These are phyloP conservation scores for Ustilago tritici DNA, from an alignment of 1,284 basidiomycete genomes.

Conservation along the genomic window DNA sequence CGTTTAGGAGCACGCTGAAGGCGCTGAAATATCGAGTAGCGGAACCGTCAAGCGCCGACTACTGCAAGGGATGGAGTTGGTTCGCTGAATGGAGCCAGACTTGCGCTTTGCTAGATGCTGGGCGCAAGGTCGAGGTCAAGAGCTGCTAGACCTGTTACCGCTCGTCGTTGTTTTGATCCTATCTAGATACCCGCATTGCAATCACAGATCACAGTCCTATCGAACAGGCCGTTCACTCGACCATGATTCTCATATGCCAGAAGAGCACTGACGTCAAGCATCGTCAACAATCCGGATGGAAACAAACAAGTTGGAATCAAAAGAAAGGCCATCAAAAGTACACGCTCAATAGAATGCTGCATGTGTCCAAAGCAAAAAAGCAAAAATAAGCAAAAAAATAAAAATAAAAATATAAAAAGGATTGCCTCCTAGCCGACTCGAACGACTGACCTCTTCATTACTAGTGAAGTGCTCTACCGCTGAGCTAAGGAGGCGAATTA, in stretches of 20 bases:
- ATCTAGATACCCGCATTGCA: neutral
- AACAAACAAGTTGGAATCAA: neutral
- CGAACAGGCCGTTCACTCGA: neutral
- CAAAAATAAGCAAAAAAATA: neutral
- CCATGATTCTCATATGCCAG: too few species aligned
- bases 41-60: slow-evolving; percentile 50
- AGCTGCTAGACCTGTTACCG: slow-evolving; percentile 25
- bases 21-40: slow-evolving; percentile 76
- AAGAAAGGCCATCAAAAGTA: neutral
- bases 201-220: neutral
- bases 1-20: slow-evolving; percentile 74
- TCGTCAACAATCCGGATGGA: neutral
- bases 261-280: neutral
- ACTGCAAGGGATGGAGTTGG: slow-evolving; percentile 81
- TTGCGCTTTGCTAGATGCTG: slow-evolving; percentile 75
- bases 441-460: slow-evolving; percentile 60
- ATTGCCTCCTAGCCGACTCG: slow-evolving; percentile 55
- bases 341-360: too few species aligned
- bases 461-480: slow-evolving; percentile 59
- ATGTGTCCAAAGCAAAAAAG: neutral
- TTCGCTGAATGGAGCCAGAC: slow-evolving; percentile 79
- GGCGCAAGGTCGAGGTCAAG: slow-evolving; percentile 73
- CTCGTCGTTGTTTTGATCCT: neutral
- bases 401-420: slow-evolving; percentile 13
- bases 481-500: slow-evolving; percentile 50